Evolutionary conservation across 148 eudicot genomes (phyloP), one percentile per base, ranked within the genome.

Genomic region (Heliamphora exappendiculata): DNA sequence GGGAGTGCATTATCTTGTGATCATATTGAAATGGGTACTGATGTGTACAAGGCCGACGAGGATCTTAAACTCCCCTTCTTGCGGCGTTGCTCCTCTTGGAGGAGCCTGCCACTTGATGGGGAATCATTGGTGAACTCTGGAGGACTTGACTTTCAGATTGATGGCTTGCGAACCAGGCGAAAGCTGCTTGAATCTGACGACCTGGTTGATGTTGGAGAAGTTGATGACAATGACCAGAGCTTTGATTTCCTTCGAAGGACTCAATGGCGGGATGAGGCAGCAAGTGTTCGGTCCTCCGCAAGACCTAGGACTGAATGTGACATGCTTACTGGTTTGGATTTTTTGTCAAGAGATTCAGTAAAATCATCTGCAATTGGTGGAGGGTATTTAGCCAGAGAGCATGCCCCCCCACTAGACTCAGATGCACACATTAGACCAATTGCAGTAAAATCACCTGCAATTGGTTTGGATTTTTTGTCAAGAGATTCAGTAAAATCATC

Each of bases 71-170:
- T 78, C 68, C 82, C 86, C 72, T 65, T 79, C 80, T 41, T 78
- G 68, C 73, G 39, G 65, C 81, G 75, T 76, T 83, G 86, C 82
- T 85, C 82, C 44, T 67, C 59, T 65, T 45, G 80, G 80, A 80
- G 76, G 81, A 76, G 77, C 76, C 67, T 57, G 78, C 65, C 54
- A 67, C 63, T 10, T 79, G 78, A 57, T 70, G 67, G 74, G 74
- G 77, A 74, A 51, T 62, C 86, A 12, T 67, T 78, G 36, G 33
- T 41, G 63, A 76, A 72, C 76, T 86, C 78, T 53, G 84, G 78
- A 66, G 57, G 58, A 78, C 58, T 83, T 70, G 76, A 76, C 74
- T 82, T 82, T 70, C 81, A 75, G 77, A 73, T 50, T 54, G 82
- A 77, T 75, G 62, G 81, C 70, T 59, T 67, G 34, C 58, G 83